Conservation (phyloP, 148 eudicot species). For the Rhododendron mucronatum region DNA sequence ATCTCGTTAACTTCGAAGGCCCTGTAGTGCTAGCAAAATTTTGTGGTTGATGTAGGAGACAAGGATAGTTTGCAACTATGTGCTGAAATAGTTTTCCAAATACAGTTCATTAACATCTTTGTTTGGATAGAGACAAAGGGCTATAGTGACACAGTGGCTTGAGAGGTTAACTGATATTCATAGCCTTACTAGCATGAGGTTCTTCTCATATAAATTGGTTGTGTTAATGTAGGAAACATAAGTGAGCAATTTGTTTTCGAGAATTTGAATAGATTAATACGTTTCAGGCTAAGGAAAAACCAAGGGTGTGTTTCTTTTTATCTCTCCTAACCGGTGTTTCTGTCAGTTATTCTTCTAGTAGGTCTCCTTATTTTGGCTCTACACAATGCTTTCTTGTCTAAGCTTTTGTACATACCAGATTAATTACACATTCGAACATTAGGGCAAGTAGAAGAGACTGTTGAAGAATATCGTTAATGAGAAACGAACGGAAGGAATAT, state of each 20-base stretch:
- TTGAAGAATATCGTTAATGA: neutral
- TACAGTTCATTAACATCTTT: neutral
- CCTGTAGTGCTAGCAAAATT: neutral
- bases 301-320: neutral
- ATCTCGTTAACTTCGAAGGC: neutral
- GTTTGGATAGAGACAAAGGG: neutral
- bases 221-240: neutral
- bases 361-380: neutral
- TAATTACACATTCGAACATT: neutral
- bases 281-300: neutral
- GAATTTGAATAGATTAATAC: neutral
- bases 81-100: neutral
- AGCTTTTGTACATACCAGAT: neutral
- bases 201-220: neutral
- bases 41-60: neutral
- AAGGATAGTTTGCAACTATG: neutral
- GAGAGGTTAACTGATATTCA: neutral
- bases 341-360: neutral
- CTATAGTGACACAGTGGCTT: neutral
- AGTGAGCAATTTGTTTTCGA: slow-evolving; percentile 1
- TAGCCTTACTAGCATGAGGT: neutral
- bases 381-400: neutral
- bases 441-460: neutral
- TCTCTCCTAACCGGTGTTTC: neutral
- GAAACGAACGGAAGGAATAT: neutral